phyloP scores from a whole-genome alignment of 1,284 basidiomycete genomes.

The Anthracocystis setariae region DNA sequence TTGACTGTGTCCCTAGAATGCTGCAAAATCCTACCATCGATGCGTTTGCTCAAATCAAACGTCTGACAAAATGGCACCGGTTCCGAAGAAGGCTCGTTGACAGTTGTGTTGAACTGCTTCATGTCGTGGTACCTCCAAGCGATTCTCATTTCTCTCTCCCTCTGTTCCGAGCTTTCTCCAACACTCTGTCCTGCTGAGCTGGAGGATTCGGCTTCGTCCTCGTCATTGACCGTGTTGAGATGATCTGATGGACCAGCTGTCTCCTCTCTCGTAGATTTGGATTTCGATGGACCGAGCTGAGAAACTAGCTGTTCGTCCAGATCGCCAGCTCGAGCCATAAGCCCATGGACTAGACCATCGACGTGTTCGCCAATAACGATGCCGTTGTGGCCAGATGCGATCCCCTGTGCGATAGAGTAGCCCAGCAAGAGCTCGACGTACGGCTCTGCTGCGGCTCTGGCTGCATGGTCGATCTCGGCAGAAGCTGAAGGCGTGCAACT shows the following conservation, averaged over 20 bases:
- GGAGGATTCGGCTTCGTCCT: slow-evolving; percentile 7
- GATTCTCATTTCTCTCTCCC: slow-evolving; percentile 53
- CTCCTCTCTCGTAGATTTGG: not conserved
- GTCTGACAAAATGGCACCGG: slow-evolving; percentile 73
- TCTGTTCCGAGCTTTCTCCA: slow-evolving; percentile 7
- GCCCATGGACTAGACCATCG: slow-evolving; percentile 64
- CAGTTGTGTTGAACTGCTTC: slow-evolving; percentile 89
- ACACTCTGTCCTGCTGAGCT: not conserved
- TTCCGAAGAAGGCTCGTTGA: slow-evolving; percentile 66
- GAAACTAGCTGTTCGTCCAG: slow-evolving; percentile 32
- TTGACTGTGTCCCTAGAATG: slow-evolving; percentile 27
- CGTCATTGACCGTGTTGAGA: slow-evolving; percentile 32
- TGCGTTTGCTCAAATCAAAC: slow-evolving; percentile 76
- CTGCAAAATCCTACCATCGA: slow-evolving; percentile 41
- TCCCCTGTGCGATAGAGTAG: slow-evolving; percentile 87
- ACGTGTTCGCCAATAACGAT: slow-evolving; percentile 74
- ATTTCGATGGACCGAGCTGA: slow-evolving; percentile 9
- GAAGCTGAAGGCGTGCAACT: slow-evolving; percentile 78
- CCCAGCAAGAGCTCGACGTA: slow-evolving; percentile 87
- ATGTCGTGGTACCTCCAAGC: slow-evolving; percentile 95
- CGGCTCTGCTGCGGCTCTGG: slow-evolving; percentile 68
- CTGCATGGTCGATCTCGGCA: slow-evolving; percentile 40
- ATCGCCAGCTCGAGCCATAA: slow-evolving; percentile 60
- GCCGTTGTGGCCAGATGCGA: slow-evolving; percentile 77
- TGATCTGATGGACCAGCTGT: slow-evolving; percentile 22